Evolutionary conservation across 805 yeast species (phyloP), one percentile per base, ranked within the genome.

Genomic region (Yarrowia sp.): DNA sequence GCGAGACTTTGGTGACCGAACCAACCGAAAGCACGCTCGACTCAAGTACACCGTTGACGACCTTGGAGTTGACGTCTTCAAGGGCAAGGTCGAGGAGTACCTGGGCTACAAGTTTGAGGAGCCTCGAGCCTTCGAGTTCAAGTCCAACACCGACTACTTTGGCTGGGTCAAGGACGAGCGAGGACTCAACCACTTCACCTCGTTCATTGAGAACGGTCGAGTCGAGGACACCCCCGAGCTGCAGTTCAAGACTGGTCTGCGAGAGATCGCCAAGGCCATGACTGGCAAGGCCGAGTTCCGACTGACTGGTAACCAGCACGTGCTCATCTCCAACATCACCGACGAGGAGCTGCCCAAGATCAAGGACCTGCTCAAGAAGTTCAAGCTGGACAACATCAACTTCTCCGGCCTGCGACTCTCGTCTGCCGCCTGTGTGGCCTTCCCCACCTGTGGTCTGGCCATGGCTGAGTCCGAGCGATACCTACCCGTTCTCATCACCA

Each of bases 381-480:
- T 89, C 80, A 90, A 89, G 78, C 84, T 94, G 72, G 97, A 92
- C 77, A 92, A 92, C 81, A 84, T 92, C 65, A 85, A 87, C 72
- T 90, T 88, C 79, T 88, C 96, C 69, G 96, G 90, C 3, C 83
- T 94, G 75, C 87, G 98, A 79, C 84, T 92, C 70, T 89, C 97
- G 10, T 91, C 97, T 8, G 92, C 97, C 35, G 97, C 98, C 0
- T 94, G 98, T 86, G 98, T 94, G 70, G 98, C 97, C 1, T 88
- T 94, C 86, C 98, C 98, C 73, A 94, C 98, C 0, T 94, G 98
- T 86, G 98, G 98, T 73, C 85, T 94, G 76, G 98, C 98, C 19
- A 92, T 94, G 98, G 98, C 98, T 42, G 98, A 94, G 81, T 89
- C 97, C 68, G 98, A 94, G 82, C 88, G 98, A 77, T 89, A 88